Base-by-base conservation (phyloP, 2,329 filamentous ascomycete species). In the Thermomyces lanuginosus region DNA sequence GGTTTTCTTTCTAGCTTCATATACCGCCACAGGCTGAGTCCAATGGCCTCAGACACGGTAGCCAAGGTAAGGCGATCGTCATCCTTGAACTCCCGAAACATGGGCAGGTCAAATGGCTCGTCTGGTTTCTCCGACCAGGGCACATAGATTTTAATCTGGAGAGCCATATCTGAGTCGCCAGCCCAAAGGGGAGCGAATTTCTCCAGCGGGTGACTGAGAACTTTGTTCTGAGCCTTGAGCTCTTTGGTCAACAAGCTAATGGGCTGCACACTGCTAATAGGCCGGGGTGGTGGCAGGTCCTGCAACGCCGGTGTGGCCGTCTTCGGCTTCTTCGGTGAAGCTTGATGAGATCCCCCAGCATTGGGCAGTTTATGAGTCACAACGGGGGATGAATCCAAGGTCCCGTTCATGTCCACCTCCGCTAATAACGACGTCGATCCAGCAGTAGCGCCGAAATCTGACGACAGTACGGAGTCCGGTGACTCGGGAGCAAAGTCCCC, bases 91-190 rank as follows among this genome's bases (percentile, higher is more conserved):
- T 60, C 60, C 24, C 64, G 60, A 13, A 60, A 54, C 14, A 74
- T 52, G 3, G 69, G 61, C 31, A 76, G 55, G 40, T 75, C 66
- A 21, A 72, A 52, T 0, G 69, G 61, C 24, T 67, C 61, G 3
- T 63, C 59, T 0, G 68, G 55, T 14, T 64, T 59, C 2, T 60
- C 53, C 1, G 69, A 70, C 36, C 68, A 72, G 0, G 71, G 69
- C 9, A 61, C 59, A 40, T 71, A 74, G 9, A 76, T 63, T 41
- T 69, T 72, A 45, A 76, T 63, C 46, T 71, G 72, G 7, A 76
- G 48, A 2, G 69, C 66, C 32, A 64, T 68, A 4, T 56, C 58
- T 32, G 69, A 63, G n/a, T 66, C 69, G 37, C 68, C 68, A 7
- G 67, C 71, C 31, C 65, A 71, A 11, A 73, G 55, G 4, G 60